Conservation (phyloP, 2,329 filamentous ascomycete genomes). For the Cercospora canescens region DNA sequence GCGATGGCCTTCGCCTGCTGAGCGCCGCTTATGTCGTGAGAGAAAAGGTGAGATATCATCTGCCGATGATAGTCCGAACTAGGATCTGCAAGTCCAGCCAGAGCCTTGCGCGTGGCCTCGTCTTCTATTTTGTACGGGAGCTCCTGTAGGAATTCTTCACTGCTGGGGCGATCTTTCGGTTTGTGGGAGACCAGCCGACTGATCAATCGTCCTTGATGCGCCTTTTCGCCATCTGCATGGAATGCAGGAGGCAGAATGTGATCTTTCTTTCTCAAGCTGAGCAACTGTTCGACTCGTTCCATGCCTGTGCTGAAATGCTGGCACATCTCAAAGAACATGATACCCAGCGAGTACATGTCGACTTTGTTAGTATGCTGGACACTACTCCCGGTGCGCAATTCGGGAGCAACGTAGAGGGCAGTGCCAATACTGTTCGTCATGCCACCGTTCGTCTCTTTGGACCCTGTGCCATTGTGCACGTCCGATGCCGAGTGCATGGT, state of each 20-base stretch:
- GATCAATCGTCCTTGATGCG: slow-evolving; percentile 73
- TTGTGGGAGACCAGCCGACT: slow-evolving; percentile 77
- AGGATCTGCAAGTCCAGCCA: slow-evolving; percentile 78
- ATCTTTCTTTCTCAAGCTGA: slow-evolving; percentile 65
- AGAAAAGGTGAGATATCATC: slow-evolving; percentile 81
- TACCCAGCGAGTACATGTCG: slow-evolving; percentile 96
- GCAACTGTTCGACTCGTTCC: slow-evolving; percentile 66
- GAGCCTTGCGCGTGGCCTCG: slow-evolving; percentile 80
- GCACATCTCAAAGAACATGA: slow-evolving; percentile 99
- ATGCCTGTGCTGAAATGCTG: slow-evolving; percentile 61
- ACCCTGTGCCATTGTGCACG: slow-evolving; percentile 37
- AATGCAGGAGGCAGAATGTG: slow-evolving; percentile 74
- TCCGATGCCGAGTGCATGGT: slow-evolving; percentile 69
- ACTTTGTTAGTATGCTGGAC: slow-evolving; percentile 90
- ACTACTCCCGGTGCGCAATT: slow-evolving; percentile 73
- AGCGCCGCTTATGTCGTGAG: slow-evolving; percentile 49
- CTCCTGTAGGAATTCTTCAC: slow-evolving; percentile 77
- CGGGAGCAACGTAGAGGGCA: slow-evolving; percentile 88
- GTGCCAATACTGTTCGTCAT: slow-evolving; percentile 74
- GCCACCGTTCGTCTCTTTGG: slow-evolving; percentile 46
- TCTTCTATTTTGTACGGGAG: slow-evolving; percentile 91
- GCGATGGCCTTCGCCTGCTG: slow-evolving; percentile 73
- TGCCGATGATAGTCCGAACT: slow-evolving; percentile 87
- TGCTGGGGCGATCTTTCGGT: slow-evolving; percentile 79
- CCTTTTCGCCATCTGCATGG: slow-evolving; percentile 61